phyloP scores from a whole-genome alignment of 2,329 filamentous ascomycete genomes.

The Zopfia rhizophila region DNA sequence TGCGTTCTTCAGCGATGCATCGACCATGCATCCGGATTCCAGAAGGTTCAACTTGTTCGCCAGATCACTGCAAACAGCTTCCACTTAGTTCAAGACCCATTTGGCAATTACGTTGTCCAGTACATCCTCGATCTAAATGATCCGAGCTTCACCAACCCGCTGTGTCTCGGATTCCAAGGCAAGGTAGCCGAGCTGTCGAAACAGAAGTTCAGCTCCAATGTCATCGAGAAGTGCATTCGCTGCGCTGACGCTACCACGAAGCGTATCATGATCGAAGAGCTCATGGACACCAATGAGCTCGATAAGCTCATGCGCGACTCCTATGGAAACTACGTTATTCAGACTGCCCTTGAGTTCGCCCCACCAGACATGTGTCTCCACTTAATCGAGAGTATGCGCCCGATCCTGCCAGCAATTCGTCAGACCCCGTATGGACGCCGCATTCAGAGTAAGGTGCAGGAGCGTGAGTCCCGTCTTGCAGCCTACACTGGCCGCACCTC shows the following conservation, averaged over 20 bases:
- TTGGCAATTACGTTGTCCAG: conserved; percentile 98
- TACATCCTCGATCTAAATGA: conserved; percentile 97
- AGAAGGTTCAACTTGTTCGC: conserved; percentile 86
- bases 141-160: conserved; percentile 84
- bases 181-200: conserved; percentile 79
- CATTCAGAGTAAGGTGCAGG: conserved; percentile 86
- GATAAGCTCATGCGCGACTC: conserved; percentile 90
- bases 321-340: conserved; percentile 97
- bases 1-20: conserved; percentile 98
- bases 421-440: conserved; percentile 94
- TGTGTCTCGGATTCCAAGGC: conserved; percentile 83
- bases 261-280: conserved; percentile 85
- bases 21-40: conserved; percentile 89
- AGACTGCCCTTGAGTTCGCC: conserved; percentile 74
- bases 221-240: conserved; percentile 91
- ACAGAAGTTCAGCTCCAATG: conserved; percentile 99
- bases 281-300: conserved; percentile 78
- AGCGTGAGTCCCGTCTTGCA: conserved; percentile 58
- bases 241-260: conserved; percentile 80
- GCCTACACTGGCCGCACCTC: conserved; percentile 42
- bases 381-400: conserved; percentile 85
- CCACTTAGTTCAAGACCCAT: conserved; percentile 91
- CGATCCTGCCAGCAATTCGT: conserved; percentile 84
- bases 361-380: conserved; percentile 54
- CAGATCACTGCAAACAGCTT: conserved; percentile 92